Evolutionary conservation across 2,329 filamentous ascomycete genomes (phyloP).

Genomic region (Talaromyces pinophilus): DNA sequence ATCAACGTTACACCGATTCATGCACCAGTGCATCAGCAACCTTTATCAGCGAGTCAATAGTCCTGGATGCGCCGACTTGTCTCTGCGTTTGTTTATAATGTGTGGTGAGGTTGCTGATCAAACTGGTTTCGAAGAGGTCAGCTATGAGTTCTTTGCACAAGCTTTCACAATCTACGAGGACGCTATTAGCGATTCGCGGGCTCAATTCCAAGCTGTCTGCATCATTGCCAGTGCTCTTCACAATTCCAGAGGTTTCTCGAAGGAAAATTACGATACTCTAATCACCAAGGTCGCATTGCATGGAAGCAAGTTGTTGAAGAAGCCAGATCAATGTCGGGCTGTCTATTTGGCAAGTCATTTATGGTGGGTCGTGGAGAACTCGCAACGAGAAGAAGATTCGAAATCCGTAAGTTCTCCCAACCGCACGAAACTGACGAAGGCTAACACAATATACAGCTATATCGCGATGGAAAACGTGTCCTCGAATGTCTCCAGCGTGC

Average conservation of each 20-base stretch:
- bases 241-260: slow-evolving; percentile 83
- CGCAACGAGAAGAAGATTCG: slow-evolving; percentile 76
- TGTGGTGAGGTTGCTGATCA: slow-evolving; percentile 93
- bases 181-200: slow-evolving; percentile 89
- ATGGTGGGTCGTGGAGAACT: slow-evolving; percentile 93
- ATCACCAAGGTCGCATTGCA: slow-evolving; percentile 98
- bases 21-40: slow-evolving; percentile 82
- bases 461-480: slow-evolving; percentile 95
- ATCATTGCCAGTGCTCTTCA: slow-evolving; percentile 88
- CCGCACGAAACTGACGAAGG: background rate
- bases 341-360: slow-evolving; percentile 95
- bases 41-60: slow-evolving; percentile 85
- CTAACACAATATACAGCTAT: slow-evolving; percentile 61
- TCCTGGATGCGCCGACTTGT: slow-evolving; percentile 78
- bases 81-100: slow-evolving; percentile 83
- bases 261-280: slow-evolving; percentile 97
- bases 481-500: slow-evolving; percentile 94
- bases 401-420: slow-evolving; percentile 63
- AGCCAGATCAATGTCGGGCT: slow-evolving; percentile 95
- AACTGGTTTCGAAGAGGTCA: slow-evolving; percentile 88
- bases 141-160: slow-evolving; percentile 97
- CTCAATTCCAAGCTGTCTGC: slow-evolving; percentile 96
- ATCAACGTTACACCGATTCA: slow-evolving; percentile 89
- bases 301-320: slow-evolving; percentile 93
- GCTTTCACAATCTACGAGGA: slow-evolving; percentile 98